Evolutionary conservation across 805 yeast species (phyloP), one percentile per base, ranked within the genome.

Genomic region (Teunomyces aglyptinius): DNA sequence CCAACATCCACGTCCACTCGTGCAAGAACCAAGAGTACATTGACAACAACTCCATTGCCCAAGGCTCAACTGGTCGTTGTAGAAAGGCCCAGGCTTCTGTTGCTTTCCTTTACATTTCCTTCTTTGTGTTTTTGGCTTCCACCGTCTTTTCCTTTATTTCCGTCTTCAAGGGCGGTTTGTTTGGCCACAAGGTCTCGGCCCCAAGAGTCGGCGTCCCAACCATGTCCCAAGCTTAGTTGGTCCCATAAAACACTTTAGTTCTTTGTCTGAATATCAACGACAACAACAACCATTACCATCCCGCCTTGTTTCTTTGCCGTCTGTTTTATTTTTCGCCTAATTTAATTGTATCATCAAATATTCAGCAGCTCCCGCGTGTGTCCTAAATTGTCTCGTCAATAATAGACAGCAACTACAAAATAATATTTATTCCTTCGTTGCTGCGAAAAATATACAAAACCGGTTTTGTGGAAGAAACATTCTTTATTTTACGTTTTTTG

Each of bases 11-110:
- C 70, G 78, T 77, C 54, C 97, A 90, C 78, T 85, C 96, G 34
- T 92, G 99, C 78, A 49, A 75, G 57, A 86, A 89, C 82, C 55
- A 73, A 51, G 49, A 35, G 46, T 90, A 88, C 77, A 50, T 90
- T 55, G 75, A 81, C 57, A 41, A 58, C 54, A 92, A 92, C 80
- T 68, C 68, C 51, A 78, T 88, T 58, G 69, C 87, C 50, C 89
- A 88, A 75, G 95, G 96, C 56, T 76, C 84, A 36, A 61, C 73
- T 18, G 87, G 82, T 62, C 83, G 98, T 78, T 94, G 99, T 77
- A 88, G 97, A 79, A 85, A 89, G 75, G 90, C 96, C 47, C 98
- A 94, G 79, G 89, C 89, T 52, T 67, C 85, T 15, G 78, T 76
- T 58, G 90, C 91, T 44, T 87, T 88, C 82, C 78, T 86, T 63